phyloP scores from a whole-genome alignment of 768 basidiomycete genomes.

The Pleurotus sapidus region DNA sequence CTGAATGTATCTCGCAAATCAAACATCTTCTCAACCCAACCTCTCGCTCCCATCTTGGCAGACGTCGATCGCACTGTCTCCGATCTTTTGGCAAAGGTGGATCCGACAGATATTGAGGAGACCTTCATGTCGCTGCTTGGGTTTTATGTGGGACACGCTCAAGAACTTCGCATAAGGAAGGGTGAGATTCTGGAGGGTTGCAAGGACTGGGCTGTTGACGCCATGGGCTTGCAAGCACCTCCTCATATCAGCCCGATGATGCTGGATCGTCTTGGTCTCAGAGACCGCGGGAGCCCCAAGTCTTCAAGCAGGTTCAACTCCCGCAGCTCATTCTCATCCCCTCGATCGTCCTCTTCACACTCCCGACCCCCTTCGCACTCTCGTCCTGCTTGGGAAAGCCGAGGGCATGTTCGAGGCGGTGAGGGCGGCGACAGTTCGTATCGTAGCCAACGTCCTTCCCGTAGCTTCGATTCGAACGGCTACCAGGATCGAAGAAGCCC shows the following conservation, averaged over 20 bases:
- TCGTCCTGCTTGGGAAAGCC: too few species aligned
- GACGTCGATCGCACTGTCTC: conserved; percentile 25
- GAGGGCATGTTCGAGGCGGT: too few species aligned
- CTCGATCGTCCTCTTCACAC: too few species aligned
- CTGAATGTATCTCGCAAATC: not conserved
- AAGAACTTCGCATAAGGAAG: conserved; percentile 42
- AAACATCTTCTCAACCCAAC: conserved; percentile 11
- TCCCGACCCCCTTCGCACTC: too few species aligned
- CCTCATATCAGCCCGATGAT: conserved; percentile 52
- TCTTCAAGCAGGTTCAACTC: too few species aligned
- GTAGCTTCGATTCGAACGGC: too few species aligned
- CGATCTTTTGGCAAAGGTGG: conserved; percentile 31
- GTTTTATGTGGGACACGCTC: conserved; percentile 58
- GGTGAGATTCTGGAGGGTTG: conserved; percentile 51
- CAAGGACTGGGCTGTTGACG: conserved; percentile 59
- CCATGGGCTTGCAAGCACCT: conserved; percentile 45
- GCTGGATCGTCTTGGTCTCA: conserved; percentile 38
- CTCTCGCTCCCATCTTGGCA: conserved; percentile 18
- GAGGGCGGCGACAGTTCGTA: too few species aligned
- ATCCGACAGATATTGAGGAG: conserved; percentile 51
- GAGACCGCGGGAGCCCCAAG: conserved; percentile 8
- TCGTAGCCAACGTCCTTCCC: too few species aligned
- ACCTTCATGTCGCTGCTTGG: conserved; percentile 70
- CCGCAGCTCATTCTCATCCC: too few species aligned
- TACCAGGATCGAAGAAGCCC: too few species aligned